Conservation (phyloP, 805 yeast genomes). For the Naumovozyma baii region DNA sequence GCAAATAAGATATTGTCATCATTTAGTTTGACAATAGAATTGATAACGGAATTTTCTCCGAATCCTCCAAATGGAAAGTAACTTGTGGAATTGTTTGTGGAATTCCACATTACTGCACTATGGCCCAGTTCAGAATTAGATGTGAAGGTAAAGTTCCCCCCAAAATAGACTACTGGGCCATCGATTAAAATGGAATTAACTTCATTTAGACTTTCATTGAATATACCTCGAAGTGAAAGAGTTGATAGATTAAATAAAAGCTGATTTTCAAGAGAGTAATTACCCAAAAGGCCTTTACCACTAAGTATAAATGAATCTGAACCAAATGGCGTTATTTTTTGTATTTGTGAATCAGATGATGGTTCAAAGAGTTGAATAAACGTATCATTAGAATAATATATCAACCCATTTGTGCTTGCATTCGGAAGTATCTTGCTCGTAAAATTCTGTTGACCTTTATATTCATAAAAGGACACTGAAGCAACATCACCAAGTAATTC, state of each 20-base stretch:
- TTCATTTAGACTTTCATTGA: conserved; percentile 12
- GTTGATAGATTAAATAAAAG: conserved; percentile 28
- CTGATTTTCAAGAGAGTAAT: conserved; percentile 24
- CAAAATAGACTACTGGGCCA: conserved; percentile 53
- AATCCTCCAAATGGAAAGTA: conserved; percentile 71
- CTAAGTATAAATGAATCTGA: conserved; percentile 29
- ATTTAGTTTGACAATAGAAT: conserved; percentile 48
- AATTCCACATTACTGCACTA: conserved; percentile 56
- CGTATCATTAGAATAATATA: conserved; percentile 23
- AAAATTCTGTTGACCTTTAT: conserved; percentile 28
- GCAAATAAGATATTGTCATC: conserved; percentile 59
- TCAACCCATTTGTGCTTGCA: conserved; percentile 9
- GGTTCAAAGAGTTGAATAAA: conserved; percentile 15
- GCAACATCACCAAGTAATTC: conserved; percentile 19
- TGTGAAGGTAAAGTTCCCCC: conserved; percentile 61
- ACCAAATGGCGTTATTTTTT: conserved; percentile 24
- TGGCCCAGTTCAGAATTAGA: conserved; percentile 29
- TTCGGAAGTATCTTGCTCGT: conserved; percentile 9
- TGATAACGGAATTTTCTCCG: conserved; percentile 45
- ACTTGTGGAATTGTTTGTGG: conserved; percentile 32
- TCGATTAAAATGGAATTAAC: conserved; percentile 44
- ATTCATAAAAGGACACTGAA: conserved; percentile 17
- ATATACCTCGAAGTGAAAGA: conserved; percentile 20
- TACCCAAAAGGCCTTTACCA: conserved; percentile 26
- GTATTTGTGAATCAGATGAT: conserved; percentile 9